Evolutionary conservation across 345 rosid species (phyloP).

Genomic region (Atalantia buxifolia): DNA sequence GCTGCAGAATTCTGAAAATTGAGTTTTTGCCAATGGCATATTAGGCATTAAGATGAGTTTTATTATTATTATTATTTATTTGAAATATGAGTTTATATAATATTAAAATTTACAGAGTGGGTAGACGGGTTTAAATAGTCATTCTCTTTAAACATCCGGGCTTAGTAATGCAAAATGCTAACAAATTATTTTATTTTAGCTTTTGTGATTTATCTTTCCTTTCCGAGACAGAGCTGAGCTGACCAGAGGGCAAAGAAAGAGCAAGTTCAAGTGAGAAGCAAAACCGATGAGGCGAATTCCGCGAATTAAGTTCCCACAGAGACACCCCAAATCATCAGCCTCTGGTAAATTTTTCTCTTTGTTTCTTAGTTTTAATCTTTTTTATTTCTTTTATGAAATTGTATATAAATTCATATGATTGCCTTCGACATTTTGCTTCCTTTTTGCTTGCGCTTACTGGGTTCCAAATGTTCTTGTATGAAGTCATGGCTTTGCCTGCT

Average conservation of each 20-base stretch:
- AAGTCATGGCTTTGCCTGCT: not conserved
- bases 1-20: no score
- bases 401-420: not conserved
- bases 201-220: no score
- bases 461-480: not conserved
- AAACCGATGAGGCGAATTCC: conserved; percentile 56
- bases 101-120: no score
- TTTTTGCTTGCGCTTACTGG: not conserved
- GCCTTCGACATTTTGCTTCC: not conserved
- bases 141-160: no score
- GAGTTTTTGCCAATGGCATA: no score
- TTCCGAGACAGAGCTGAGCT: not conserved
- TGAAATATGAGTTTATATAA: no score
- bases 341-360: conserved; percentile 19
- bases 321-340: conserved; percentile 35
- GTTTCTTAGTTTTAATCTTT: not conserved
- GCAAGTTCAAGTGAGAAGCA: conserved; percentile 8
- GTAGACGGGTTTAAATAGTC: no score
- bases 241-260: not conserved
- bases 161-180: no score
- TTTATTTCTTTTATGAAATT: not conserved
- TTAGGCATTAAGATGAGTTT: no score
- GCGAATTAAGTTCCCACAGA: conserved; percentile 65
- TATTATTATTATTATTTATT: no score
- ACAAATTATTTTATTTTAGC: not conserved